Base-by-base conservation (phyloP, 2,329 filamentous ascomycete species). In the Trichophyton mentagrophytes region DNA sequence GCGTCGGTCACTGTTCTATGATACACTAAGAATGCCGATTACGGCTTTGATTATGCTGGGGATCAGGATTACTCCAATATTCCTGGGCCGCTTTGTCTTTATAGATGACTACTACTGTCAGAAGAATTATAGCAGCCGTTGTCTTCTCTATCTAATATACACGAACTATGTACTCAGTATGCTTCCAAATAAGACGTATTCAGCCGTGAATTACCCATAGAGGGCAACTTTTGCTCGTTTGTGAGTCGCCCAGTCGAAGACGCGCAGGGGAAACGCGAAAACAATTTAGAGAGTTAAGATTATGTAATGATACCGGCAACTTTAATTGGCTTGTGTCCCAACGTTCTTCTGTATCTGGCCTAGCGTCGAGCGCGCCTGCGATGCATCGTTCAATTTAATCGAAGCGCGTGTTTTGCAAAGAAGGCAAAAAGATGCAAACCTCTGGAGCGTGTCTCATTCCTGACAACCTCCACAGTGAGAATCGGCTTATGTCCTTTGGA, bases 391-490 rank as follows among this genome's bases (percentile, higher is more conserved):
- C 22, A 59, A 46, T 40, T 60, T 38, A 58, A 62, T 5, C 40
- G 33, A 62, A 61, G 20, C 51, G 27, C 51, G 51, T 9, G 25
- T 57, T 30, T 57, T 57, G 55, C 49, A 17, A 47, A n/a, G n/a
- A 11, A 62, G 64, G 51, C 27, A 30, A 63, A 67, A 66, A 63
- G 64, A 27, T 59, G 49, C 53, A 25, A 15, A 3, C 15, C 56
- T 46, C 7, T 25, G 8, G n/a, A 27, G 20, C n/a, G 42, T 13
- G 22, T 22, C 13, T 5, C 9, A 3, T 27, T 51, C 25, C 46
- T 27, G 22, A 27, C 33, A 20, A 30, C 33, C n/a, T 1, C 68
- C 36, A 58, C 77, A 77, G 75, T 66, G 72, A 73, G 76, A 69
- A 71, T 20, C 51, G 15, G 15, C 30, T 27, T 55, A 11, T 13